Evolutionary conservation across 2,329 filamentous ascomycete species (phyloP).

Genomic region (Endothia cerciana): DNA sequence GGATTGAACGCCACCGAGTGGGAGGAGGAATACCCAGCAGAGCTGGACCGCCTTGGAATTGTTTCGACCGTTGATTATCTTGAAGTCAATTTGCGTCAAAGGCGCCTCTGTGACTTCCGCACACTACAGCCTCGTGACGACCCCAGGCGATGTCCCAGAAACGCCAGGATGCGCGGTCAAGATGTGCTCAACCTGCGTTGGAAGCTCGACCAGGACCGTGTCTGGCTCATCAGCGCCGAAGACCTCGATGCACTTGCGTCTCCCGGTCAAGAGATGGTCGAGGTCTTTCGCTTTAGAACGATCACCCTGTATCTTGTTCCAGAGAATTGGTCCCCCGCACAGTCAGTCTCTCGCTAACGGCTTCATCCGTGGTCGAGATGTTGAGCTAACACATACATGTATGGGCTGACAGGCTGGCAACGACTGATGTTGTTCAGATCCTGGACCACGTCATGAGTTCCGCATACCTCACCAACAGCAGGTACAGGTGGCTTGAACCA

Average conservation of each 20-base stretch:
- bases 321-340: neutral
- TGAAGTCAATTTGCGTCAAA: neutral
- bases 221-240: neutral
- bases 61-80: neutral
- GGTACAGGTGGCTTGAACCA: neutral
- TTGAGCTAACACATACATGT: neutral
- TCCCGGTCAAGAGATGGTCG: neutral
- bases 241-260: neutral
- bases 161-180: neutral
- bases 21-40: neutral
- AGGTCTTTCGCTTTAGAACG: slow-evolving; percentile 6
- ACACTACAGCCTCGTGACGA: neutral
- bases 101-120: neutral
- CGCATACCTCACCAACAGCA: neutral
- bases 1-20: too few relatives aligned
- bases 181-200: slow-evolving; percentile 5
- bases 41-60: neutral
- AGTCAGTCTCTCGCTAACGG: neutral
- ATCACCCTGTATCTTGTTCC: neutral
- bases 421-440: neutral
- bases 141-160: neutral
- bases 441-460: slow-evolving; percentile 5
- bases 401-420: neutral
- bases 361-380: neutral
- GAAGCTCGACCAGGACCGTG: neutral